phyloP scores from a whole-genome alignment of 257 asterid genomes.

The Scutellaria barbata region DNA sequence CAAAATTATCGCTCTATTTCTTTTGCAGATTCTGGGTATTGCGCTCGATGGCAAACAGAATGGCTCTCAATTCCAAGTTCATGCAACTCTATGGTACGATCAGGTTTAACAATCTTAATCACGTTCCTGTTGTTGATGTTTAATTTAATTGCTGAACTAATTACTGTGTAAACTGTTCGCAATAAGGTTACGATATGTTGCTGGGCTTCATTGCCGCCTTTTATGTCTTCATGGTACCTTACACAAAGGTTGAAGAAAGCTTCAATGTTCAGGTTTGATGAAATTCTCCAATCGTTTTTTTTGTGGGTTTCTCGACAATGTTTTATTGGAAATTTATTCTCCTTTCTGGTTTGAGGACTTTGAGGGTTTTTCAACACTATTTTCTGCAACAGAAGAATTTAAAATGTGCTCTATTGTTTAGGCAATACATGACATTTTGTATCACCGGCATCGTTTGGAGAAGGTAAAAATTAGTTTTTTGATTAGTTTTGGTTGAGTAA shows the following conservation, averaged over 20 bases:
- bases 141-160: conserved; percentile 11
- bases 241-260: conserved; percentile 98
- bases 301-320: conserved; percentile 13
- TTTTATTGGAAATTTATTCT: conserved; percentile 17
- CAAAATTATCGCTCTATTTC: not conserved
- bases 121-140: not conserved
- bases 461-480: conserved; percentile 54
- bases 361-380: not conserved
- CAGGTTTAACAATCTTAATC: not conserved
- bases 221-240: conserved; percentile 85
- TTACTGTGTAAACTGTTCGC: conserved; percentile 24
- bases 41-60: conserved; percentile 17
- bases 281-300: not conserved
- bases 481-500: conserved; percentile 11
- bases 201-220: conserved; percentile 83
- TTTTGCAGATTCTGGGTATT: conserved; percentile 32
- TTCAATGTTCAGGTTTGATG: conserved; percentile 86
- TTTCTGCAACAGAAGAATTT: not conserved
- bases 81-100: conserved; percentile 49
- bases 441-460: conserved; percentile 68
- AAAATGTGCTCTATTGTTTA: conserved; percentile 35
- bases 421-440: conserved; percentile 96
- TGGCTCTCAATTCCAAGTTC: conserved; percentile 45
- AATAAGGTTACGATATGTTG: conserved; percentile 80
- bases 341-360: not conserved